phyloP scores from a whole-genome alignment of 768 basidiomycete genomes.

The Termitomyces sp. region DNA sequence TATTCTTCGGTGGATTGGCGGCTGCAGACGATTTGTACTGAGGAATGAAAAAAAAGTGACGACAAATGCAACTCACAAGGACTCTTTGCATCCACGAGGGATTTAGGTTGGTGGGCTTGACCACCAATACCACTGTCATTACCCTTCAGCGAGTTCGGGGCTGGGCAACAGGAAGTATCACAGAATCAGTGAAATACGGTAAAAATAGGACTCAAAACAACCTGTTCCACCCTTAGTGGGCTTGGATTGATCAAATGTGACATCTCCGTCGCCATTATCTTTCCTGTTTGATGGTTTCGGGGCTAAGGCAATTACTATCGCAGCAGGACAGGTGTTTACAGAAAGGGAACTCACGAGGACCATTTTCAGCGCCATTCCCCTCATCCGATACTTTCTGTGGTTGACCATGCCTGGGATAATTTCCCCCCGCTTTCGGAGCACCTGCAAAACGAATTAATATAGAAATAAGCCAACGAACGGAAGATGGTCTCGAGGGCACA shows the following conservation, averaged over 20 bases:
- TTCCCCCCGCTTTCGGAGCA: conserved; percentile 2
- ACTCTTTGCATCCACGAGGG: neutral
- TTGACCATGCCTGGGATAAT: neutral
- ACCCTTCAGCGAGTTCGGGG: neutral
- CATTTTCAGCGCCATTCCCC: neutral
- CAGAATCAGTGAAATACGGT: neutral
- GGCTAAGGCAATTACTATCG: neutral
- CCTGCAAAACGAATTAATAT: conserved; percentile 1
- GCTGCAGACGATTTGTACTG: neutral
- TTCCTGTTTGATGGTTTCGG: neutral
- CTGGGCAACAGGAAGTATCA: neutral
- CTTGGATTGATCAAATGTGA: neutral
- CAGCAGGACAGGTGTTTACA: neutral
- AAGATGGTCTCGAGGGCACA: neutral
- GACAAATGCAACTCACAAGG: neutral
- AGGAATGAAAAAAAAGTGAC: neutral
- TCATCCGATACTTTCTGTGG: neutral
- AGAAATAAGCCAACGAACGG: neutral
- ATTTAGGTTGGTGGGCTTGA: neutral
- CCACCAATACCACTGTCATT: neutral
- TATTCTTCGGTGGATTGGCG: neutral
- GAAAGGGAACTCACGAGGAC: neutral
- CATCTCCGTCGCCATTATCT: neutral
- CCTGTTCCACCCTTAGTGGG: neutral
- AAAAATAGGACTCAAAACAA: neutral